phyloP scores from a whole-genome alignment of 1,284 basidiomycete genomes.

The Malassezia japonica region DNA sequence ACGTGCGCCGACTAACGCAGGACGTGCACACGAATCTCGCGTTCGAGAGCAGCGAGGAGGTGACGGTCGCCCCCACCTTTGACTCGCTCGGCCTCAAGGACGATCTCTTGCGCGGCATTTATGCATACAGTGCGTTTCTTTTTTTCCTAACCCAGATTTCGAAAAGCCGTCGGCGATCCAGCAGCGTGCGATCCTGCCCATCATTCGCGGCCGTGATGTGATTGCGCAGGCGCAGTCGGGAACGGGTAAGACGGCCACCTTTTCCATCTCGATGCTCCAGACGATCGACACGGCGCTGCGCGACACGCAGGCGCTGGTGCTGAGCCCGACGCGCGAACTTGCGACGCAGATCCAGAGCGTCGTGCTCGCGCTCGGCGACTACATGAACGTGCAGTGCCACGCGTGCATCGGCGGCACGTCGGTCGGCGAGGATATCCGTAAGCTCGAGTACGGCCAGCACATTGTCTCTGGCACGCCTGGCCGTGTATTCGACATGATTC shows the following conservation, averaged over 20 bases:
- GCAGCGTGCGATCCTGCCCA: slow-evolving; percentile 38
- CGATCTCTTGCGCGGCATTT: slow-evolving; percentile 89
- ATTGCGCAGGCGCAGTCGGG: slow-evolving; percentile 98
- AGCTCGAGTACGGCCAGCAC: slow-evolving; percentile 95
- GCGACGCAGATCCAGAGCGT: slow-evolving; percentile 94
- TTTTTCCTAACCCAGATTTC: slow-evolving; percentile 23
- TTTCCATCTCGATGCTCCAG: slow-evolving; percentile 53
- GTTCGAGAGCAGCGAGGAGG: slow-evolving; percentile 93
- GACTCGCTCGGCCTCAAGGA: slow-evolving; percentile 91
- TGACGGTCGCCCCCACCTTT: slow-evolving; percentile 56
- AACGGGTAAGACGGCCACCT: slow-evolving; percentile 99
- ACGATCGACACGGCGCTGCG: slow-evolving; percentile 90
- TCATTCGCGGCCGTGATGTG: slow-evolving; percentile 67
- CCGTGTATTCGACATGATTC: slow-evolving; percentile 99
- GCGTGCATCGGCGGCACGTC: slow-evolving; percentile 94
- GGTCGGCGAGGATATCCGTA: slow-evolving; percentile 94
- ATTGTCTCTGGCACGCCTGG: slow-evolving; percentile 96
- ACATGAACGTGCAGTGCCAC: slow-evolving; percentile 98
- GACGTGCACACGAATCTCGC: slow-evolving; percentile 58
- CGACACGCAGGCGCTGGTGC: slow-evolving; percentile 90
- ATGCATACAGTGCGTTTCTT: slow-evolving; percentile 88
- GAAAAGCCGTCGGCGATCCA: slow-evolving; percentile 41
- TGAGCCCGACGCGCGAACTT: slow-evolving; percentile 59
- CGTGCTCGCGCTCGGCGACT: slow-evolving; percentile 90
- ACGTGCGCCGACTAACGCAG: slow-evolving; percentile 5